Evolutionary conservation across 805 yeast genomes (phyloP), one percentile per base, ranked within the genome.

Genomic region (Pichia cephalocereana): DNA sequence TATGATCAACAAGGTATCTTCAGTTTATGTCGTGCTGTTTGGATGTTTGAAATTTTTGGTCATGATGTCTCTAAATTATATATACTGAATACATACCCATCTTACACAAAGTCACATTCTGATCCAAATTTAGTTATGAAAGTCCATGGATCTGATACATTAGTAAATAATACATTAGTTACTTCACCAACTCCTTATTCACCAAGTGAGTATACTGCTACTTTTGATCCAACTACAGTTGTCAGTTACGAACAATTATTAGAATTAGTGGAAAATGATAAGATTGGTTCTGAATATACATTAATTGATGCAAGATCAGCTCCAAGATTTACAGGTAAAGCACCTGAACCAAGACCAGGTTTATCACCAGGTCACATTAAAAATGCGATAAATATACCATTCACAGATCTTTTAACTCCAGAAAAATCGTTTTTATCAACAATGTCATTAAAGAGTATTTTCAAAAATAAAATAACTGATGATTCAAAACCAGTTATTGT

Each of bases 331-430:
- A 71, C 83, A 0, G 98, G 97, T 12, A 70, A 69, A 23, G 85
- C 74, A 3, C 87, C 93, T 2, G 99, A 93, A 67, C 96, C 96
- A 46, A 75, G 99, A 57, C 79, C 88, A 1, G 97, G 91, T 0
- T 67, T 91, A 39, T 70, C 91, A 2, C 82, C 95, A 4, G 99
- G 99, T 0, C 99, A 93, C 65, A 76, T 89, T 27, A 91, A 95
- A 1, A 85, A 87, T 11, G 77, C 96, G 0, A 72, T 75, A 40
- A 83, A 87, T 23, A 66, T 90, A 32, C 96, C 98, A 15, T 90
- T 86, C 59, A 54, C 69, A 7, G 79, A 76, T 31, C 75, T 89
- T 1, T 65, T 88, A 32, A 75, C 76, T 38, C 62, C 68, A 2
- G 71, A 57, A 54, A 77, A 66, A 49, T 68, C 64, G 50, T 84